Conservation (phyloP, 2,329 filamentous ascomycete genomes). For the Nothopassalora personata region DNA sequence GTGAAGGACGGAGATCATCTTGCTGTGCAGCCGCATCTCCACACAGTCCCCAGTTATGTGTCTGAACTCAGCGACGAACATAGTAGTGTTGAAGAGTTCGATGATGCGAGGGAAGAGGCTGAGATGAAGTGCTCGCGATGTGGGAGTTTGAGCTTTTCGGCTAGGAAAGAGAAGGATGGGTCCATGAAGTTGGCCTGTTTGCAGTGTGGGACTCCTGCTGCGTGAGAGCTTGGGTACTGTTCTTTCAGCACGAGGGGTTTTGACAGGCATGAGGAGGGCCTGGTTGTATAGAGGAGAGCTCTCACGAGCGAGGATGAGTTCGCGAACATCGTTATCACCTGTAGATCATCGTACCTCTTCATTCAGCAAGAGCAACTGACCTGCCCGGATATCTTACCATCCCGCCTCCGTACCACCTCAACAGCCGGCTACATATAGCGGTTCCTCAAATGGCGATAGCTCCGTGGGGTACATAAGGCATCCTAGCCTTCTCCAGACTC, state of each 20-base stretch:
- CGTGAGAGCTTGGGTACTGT: background rate
- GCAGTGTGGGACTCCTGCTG: conserved; percentile 39
- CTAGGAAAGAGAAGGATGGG: conserved; percentile 49
- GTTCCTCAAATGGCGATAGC: background rate
- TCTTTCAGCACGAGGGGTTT: background rate
- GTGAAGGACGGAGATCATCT: conserved; percentile 20
- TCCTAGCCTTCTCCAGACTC: background rate
- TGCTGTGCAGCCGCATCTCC: conserved; percentile 24
- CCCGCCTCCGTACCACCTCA: background rate
- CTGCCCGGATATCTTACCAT: background rate
- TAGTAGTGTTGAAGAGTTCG: conserved; percentile 40
- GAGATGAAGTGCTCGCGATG: conserved; percentile 50
- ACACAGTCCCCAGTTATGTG: conserved; percentile 41
- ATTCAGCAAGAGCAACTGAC: background rate
- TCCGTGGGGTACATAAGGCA: too few relatives aligned
- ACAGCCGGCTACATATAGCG: background rate
- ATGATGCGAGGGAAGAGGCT: conserved; percentile 39
- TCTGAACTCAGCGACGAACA: conserved; percentile 57
- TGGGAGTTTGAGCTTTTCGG: conserved; percentile 57
- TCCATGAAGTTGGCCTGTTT: conserved; percentile 58
- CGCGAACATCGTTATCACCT: background rate
- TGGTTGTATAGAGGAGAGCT: background rate
- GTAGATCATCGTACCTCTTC: background rate
- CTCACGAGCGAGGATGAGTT: background rate
- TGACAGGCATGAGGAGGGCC: background rate